Base-by-base conservation (phyloP, 2,329 filamentous ascomycete genomes). In the Emmonsiellopsis sp. region DNA sequence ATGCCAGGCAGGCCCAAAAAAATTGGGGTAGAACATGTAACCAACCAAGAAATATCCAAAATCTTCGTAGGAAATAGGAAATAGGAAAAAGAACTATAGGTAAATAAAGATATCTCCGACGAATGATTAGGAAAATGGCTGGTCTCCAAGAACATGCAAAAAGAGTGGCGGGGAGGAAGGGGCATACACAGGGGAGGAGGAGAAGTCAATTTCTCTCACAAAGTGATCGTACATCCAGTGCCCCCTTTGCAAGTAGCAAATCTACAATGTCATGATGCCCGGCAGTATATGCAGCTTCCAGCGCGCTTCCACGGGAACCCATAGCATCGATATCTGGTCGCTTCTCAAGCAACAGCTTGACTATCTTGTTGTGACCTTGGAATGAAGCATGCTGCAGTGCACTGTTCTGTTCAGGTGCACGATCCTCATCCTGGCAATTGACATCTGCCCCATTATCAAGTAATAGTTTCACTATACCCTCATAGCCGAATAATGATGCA, bases 271-370 rank as follows among this genome's bases (percentile, higher is more conserved):
- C 2, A 7, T 50, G 6, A 15, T 41, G 10, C 2, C 35, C n/a
- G 5, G 7, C 13, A 2, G 15, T 16, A 40, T 13, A 38, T 10
- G 46, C 34, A 30, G 16, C 34, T 4, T 13, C 5, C 8, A 50
- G 16, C 7, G 47, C 16, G n/a, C 10, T 15, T 32, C 16, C 16
- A n/a, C 4, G n/a, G 20, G 20, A 4, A 1, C 20, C 20, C 20
- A 1, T 26, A 26, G 16, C 34, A 10, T 54, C 9, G 16, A 53
- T 2, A 16, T 55, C 15, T 11, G 51, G 51, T 26, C 53, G 7
- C 15, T 40, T 16, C 34, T 55, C 43, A 20, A 58, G 48, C 41
- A 60, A 48, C 35, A 59, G 50, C 20, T 56, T 32, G 9, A 53
- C 52, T 4, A 57, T 52, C 11, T 47, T 38, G 11, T 37, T 38